Percentiles rank a stretch among this genome's conserved stretches.
phyloP scores from a whole-genome alignment of 495 filamentous ascomycete species.

The Immersiella caudata region DNA sequence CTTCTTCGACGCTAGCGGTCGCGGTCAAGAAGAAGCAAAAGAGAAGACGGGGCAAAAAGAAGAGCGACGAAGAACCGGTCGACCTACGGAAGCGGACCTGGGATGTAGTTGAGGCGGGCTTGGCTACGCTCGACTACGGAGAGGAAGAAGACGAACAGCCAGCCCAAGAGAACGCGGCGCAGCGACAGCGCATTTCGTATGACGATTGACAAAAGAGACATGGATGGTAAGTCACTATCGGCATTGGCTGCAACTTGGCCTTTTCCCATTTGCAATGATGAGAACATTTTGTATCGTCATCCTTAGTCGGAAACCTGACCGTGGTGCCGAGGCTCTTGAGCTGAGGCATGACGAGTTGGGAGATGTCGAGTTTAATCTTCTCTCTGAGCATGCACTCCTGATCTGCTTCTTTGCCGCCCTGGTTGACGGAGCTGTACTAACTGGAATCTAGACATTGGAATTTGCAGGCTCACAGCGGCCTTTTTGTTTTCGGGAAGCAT shows the following conservation, averaged over 20 bases:
- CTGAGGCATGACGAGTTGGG: slow-evolving; percentile 37
- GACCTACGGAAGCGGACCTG: slow-evolving; percentile 62
- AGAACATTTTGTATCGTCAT: slow-evolving; percentile 66
- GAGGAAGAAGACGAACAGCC: slow-evolving; percentile 37
- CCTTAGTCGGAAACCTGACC: slow-evolving; percentile 61
- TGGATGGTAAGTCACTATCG: slow-evolving; percentile 21
- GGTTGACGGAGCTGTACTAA: background rate
- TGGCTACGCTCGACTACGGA: slow-evolving; percentile 57
- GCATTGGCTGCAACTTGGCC: slow-evolving; percentile 11
- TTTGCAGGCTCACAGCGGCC: background rate
- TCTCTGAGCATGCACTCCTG: slow-evolving; percentile 52
- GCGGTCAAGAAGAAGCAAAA: slow-evolving; percentile 34
- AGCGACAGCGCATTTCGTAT: slow-evolving; percentile 53
- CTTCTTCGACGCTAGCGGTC: slow-evolving; percentile 35
- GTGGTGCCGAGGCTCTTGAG: slow-evolving; percentile 28
- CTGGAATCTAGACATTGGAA: background rate
- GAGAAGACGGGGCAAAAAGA: slow-evolving; percentile 34
- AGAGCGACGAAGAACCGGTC: slow-evolving; percentile 48
- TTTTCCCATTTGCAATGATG: slow-evolving; percentile 49
- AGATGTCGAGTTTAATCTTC: slow-evolving; percentile 64
- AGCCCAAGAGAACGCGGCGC: slow-evolving; percentile 31
- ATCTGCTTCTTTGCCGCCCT: background rate
- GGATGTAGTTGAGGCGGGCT: slow-evolving; percentile 57
- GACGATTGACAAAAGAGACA: slow-evolving; percentile 44
- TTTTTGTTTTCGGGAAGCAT: background rate